Evolutionary conservation across 768 basidiomycete genomes (phyloP).

Genomic region (Collybia sp.): DNA sequence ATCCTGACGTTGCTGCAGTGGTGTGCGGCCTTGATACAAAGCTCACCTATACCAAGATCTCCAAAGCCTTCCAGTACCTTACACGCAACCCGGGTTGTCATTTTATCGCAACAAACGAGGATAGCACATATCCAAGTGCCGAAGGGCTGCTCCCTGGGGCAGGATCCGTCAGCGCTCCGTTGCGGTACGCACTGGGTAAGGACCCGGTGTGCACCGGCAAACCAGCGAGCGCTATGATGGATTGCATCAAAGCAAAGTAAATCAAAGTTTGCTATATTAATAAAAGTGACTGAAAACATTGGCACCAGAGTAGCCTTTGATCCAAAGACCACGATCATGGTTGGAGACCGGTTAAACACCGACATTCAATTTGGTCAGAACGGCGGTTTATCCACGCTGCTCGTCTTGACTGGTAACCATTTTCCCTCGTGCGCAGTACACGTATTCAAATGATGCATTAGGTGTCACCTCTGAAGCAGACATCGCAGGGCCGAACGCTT

Average conservation of each 20-base stretch:
- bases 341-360: conserved; percentile 93
- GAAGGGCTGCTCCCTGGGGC: conserved; percentile 78
- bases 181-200: conserved; percentile 65
- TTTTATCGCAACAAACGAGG: conserved; percentile 91
- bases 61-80: conserved; percentile 89
- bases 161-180: conserved; percentile 79
- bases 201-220: conserved; percentile 85
- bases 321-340: conserved; percentile 85
- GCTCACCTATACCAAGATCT: conserved; percentile 92
- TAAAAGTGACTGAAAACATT: background rate
- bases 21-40: conserved; percentile 87
- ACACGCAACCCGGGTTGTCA: conserved; percentile 72
- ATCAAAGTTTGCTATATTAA: conserved; percentile 10
- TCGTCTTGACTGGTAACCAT: conserved; percentile 82
- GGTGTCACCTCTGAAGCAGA: conserved; percentile 77
- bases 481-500: conserved; percentile 66
- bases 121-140: conserved; percentile 82
- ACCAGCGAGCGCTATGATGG: conserved; percentile 88
- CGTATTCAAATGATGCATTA: conserved; percentile 20
- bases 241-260: conserved; percentile 76
- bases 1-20: conserved; percentile 84
- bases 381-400: conserved; percentile 80
- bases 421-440: background rate
- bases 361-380: conserved; percentile 92
- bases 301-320: conserved; percentile 75